Evolutionary conservation across 2,329 filamentous ascomycete genomes (phyloP).

Genomic region (Pseudopithomyces chartarum): DNA sequence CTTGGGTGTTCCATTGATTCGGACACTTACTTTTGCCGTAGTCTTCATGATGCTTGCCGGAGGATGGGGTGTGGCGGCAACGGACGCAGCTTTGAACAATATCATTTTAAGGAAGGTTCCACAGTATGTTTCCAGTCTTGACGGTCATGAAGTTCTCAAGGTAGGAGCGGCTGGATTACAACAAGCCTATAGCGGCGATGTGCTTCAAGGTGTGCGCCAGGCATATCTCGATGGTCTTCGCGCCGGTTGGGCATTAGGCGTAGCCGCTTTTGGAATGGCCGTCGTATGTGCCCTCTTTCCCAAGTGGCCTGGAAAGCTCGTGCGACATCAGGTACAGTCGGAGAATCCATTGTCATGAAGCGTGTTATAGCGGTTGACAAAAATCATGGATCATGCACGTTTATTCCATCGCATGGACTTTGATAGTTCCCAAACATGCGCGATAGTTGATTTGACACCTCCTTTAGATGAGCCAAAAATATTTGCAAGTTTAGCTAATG

Average conservation of each 20-base stretch:
- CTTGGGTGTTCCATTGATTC: too few species aligned
- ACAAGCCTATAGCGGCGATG: neutral
- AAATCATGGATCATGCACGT: too few species aligned
- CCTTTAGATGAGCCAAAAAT: too few species aligned
- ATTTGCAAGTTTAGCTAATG: too few species aligned
- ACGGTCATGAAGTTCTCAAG: neutral
- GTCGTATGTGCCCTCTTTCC: neutral
- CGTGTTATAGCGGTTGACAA: too few species aligned
- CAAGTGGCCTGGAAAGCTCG: neutral
- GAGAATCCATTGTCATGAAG: too few species aligned
- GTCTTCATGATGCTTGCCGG: neutral
- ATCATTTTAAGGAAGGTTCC: neutral
- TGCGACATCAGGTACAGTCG: too few species aligned
- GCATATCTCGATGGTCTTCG: neutral
- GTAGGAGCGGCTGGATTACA: neutral
- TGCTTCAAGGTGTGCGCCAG: neutral
- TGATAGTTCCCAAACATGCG: too few species aligned
- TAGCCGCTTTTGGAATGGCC: neutral
- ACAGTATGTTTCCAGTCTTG: neutral
- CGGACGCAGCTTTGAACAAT: neutral
- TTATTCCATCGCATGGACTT: too few species aligned
- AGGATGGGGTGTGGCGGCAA: neutral
- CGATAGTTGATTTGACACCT: too few species aligned
- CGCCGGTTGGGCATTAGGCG: neutral
- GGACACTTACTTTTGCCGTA: too few species aligned